Base-by-base conservation (phyloP, 2,329 filamentous ascomycete genomes). In the Colletotrichum magnum region DNA sequence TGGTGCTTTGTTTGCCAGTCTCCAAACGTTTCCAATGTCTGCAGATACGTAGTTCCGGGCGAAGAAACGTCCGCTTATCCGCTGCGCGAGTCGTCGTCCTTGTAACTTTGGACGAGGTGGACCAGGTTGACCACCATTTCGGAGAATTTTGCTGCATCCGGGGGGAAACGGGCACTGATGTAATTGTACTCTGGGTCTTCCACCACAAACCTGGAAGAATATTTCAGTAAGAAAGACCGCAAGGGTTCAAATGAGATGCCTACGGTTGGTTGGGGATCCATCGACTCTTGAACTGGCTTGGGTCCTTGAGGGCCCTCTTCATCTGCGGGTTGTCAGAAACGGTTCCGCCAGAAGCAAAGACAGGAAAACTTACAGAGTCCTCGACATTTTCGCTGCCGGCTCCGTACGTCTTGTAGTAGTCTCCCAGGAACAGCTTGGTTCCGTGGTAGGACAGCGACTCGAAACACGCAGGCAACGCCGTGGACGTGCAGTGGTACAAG, bases 381-480 rank as follows among this genome's bases (percentile, higher is more conserved):
- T 88, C 83, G 4, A 86, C 84, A 68, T 84, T 80, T 41, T 85
- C 83, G 68, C 83, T 86, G 0, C 84, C 81, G 3, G 82, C 81
- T 1, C 86, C 86, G 64, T 86, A 88, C 2, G 86, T 87, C 80
- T 88, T 88, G 74, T 87, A 88, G 71, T 88, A 88, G 64, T 88
- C 86, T 3, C 86, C 86, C 13, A 88, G 74, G 50, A 86, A 83
- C 2, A 77, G 75, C 45, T 84, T 77, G 3, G 86, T 88, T 4
- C 80, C 79, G 80, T 84, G 86, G 68, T 83, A 88, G 1, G 83
- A 83, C 18, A 79, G 60, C 70, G 85, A 82, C 74, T 88, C 86
- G 73, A 87, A 86, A 26, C 79, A 75, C 0, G 79, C 80, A 0
- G 85, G 86, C 52, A 88, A 75, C 0, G 85, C 81, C 1, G 86